Conservation (phyloP, 2,329 filamentous ascomycete species). For the Exophiala sideris region DNA sequence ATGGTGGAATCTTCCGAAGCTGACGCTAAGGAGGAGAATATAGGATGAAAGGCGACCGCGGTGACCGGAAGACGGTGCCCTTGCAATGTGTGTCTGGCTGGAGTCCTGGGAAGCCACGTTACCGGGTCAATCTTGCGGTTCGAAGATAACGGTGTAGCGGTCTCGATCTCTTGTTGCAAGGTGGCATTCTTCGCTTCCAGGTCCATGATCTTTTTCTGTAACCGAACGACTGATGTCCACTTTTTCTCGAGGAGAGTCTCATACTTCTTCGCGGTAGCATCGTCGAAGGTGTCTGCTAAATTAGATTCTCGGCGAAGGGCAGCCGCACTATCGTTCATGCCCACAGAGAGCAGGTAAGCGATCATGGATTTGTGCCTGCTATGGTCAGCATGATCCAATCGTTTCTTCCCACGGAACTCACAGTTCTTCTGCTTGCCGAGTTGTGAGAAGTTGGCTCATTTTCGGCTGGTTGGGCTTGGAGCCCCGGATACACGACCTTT, state of each 20-base stretch:
- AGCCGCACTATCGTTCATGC: constrained; percentile 65
- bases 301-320: constrained; percentile 74
- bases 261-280: constrained; percentile 85
- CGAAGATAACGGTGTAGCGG: constrained; percentile 73
- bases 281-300: constrained; percentile 71
- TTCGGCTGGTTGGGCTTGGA: constrained; percentile 8
- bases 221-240: constrained; percentile 90
- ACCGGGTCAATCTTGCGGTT: constrained; percentile 77
- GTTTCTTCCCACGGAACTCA: constrained; percentile 47
- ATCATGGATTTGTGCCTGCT: constrained; percentile 87
- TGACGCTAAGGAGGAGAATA: constrained; percentile 85
- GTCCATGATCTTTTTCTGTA: constrained; percentile 99
- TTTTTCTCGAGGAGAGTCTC: constrained; percentile 94
- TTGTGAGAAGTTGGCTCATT: constrained; percentile 74
- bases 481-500: constrained; percentile 2
- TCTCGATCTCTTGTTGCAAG: constrained; percentile 81
- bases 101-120: constrained; percentile 80
- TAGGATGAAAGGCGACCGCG: constrained; percentile 86
- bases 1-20: constrained; percentile 91
- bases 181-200: constrained; percentile 71
- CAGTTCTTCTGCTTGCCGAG: constrained; percentile 84
- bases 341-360: constrained; percentile 75
- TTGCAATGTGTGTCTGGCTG: constrained; percentile 76
- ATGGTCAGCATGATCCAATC: constrained; percentile 9
- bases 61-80: constrained; percentile 79